phyloP scores from a whole-genome alignment of 2,329 filamentous ascomycete genomes.

The Fusarium proliferatum region DNA sequence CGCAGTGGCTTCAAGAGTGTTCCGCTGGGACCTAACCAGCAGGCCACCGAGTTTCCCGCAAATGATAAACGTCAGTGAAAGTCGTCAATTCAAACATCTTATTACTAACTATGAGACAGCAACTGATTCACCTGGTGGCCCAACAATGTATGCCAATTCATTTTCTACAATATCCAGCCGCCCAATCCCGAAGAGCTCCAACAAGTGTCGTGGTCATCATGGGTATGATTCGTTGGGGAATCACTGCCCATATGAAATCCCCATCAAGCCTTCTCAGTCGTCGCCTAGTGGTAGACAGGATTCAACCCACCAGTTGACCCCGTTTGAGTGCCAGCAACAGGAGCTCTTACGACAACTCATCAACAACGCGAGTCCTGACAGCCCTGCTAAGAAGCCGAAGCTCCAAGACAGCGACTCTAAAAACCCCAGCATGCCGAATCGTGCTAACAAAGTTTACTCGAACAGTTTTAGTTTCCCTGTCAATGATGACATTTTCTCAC shows the following conservation, averaged over 20 bases:
- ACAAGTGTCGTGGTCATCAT: constrained; percentile 18
- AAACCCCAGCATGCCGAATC: constrained; percentile 9
- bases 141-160: constrained; percentile 61
- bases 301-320: constrained; percentile 44
- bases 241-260: constrained; percentile 18
- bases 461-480: constrained; percentile 64
- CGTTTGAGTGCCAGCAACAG: constrained; percentile 56
- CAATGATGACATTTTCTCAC: constrained; percentile 55
- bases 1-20: constrained; percentile 36
- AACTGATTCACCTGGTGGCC: constrained; percentile 42
- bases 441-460: constrained; percentile 48
- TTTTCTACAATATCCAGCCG: constrained; percentile 34
- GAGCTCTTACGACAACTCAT: constrained; percentile 53
- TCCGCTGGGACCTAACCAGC: constrained; percentile 11
- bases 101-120: constrained; percentile 17
- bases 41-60: constrained; percentile 18
- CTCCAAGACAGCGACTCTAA: constrained; percentile 1
- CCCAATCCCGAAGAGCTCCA: constrained; percentile 19
- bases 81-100: too few relatives aligned
- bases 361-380: constrained; percentile 40
- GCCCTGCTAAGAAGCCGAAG: constrained; percentile 28
- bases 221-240: constrained; percentile 6
- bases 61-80: constrained; percentile 28
- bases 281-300: constrained; percentile 50
- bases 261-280: constrained; percentile 2